These are phyloP conservation scores for Cucurbita argyrosperma DNA, from an alignment of 306 rosid species.

Conservation along the genomic window DNA sequence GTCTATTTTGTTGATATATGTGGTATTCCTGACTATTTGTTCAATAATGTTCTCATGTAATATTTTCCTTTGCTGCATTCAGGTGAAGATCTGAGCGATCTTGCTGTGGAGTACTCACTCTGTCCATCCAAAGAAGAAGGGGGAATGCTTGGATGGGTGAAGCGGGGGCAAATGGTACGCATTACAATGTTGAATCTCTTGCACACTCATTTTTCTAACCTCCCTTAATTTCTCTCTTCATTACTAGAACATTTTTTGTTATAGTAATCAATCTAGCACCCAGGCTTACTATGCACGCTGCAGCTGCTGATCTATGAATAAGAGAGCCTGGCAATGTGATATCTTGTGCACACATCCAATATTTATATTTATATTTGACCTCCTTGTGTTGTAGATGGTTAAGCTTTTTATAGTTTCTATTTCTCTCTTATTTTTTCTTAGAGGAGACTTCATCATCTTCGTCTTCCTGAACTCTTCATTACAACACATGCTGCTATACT, in stretches of 20 bases:
- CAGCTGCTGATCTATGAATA: not conserved
- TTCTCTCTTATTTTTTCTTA: not conserved
- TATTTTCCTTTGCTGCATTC: slow-evolving; percentile 14
- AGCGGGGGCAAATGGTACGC: slow-evolving; percentile 82
- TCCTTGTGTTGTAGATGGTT: not conserved
- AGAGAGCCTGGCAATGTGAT: not conserved
- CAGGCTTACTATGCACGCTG: not conserved
- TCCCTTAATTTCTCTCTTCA: no score
- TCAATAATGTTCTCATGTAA: not conserved
- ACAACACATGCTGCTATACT: not conserved
- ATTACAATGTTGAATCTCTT: not conserved
- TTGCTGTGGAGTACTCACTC: slow-evolving; percentile 60
- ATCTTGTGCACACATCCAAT: not conserved
- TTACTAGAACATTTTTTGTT: no score
- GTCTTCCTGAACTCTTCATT: not conserved
- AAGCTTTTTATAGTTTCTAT: not conserved
- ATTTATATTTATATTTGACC: not conserved
- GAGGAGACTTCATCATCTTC: not conserved
- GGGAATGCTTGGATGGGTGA: slow-evolving; percentile 98
- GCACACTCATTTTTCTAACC: no score
- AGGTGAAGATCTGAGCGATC: slow-evolving; percentile 95
- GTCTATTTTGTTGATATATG: not conserved
- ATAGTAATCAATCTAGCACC: no score
- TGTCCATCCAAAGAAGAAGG: slow-evolving; percentile 92
- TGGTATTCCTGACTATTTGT: not conserved